Base-by-base conservation (phyloP, 2,329 filamentous ascomycete genomes). In the Laburnicola sp. region DNA sequence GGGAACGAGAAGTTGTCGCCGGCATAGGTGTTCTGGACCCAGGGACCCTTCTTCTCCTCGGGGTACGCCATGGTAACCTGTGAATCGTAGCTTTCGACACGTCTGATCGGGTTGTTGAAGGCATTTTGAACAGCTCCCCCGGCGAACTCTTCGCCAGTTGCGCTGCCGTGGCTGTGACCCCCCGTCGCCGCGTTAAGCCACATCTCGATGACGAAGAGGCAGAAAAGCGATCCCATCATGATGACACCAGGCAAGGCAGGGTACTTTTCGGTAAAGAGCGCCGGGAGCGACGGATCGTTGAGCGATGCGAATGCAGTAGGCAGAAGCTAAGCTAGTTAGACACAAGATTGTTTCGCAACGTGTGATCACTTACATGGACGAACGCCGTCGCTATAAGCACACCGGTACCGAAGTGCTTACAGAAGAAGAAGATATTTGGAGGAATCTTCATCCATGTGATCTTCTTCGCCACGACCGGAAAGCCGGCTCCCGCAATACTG, bases 341-440 rank as follows among this genome's bases (percentile, higher is more conserved):
- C 5, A 40, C 5, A 40, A 36, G 22, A 16, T 44, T 26, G 5
- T 8, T 11, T n/a, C 3, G 30, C 2, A 22, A n/a, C 28, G 6
- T 26, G 22, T 16, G 21, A 16, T 39, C 11, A 56, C 70, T 48
- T 58, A 74, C 70, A 74, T 93, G 89, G 25, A 93, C 88, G 65
- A 94, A 94, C 48, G 89, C 89, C 1, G 89, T 94, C 8, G 90
- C 89, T 55, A 94, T 86, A n/a, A 94, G 78, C 21, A 94, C 90
- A 52, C 89, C 89, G 1, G 89, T 94, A 65, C 89, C 71, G 45
- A 74, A 74, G 61, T 85, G 82, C 59, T 85, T 85, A 71, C 81
- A 84, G 48, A 82, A 79, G 64, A 85, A 85, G 69, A 85, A 84
- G 28, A 82, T 64, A 57, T 76, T 79, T 1, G 79, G 73, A 0